Evolutionary conservation across 768 basidiomycete genomes (phyloP).

Genomic region (Pulveroboletus sp.): DNA sequence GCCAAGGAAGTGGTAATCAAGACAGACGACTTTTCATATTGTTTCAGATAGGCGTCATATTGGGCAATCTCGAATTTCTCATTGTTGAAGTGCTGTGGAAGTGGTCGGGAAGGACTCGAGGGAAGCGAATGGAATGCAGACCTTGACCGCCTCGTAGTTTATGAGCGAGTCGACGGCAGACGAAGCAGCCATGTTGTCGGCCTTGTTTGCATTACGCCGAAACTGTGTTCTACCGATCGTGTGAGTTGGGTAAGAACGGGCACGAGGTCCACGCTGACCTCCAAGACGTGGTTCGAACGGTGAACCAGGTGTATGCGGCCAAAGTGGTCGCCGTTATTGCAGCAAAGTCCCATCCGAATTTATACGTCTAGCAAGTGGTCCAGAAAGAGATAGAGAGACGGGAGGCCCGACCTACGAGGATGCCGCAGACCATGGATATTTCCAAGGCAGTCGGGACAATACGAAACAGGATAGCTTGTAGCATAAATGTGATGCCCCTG

Average conservation of each 20-base stretch:
- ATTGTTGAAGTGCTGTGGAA: conserved; percentile 89
- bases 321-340: conserved; percentile 84
- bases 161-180: conserved; percentile 93
- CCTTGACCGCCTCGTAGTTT: conserved; percentile 99
- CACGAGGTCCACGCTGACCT: conserved; percentile 46
- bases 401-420: conserved; percentile 58
- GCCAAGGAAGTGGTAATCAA: conserved; percentile 95
- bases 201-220: conserved; percentile 91
- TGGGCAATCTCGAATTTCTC: conserved; percentile 87
- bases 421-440: conserved; percentile 95
- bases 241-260: not conserved
- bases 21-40: conserved; percentile 89
- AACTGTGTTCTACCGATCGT: conserved; percentile 70
- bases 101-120: not conserved
- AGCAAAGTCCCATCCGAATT: conserved; percentile 97
- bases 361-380: conserved; percentile 67
- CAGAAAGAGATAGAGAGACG: not conserved
- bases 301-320: conserved; percentile 95
- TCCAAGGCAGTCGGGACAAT: conserved; percentile 95
- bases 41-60: conserved; percentile 84
- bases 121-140: conserved; percentile 29
- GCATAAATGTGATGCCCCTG: conserved; percentile 94
- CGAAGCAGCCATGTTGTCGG: conserved; percentile 95
- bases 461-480: conserved; percentile 91
- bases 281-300: conserved; percentile 95